phyloP scores from a whole-genome alignment of 1,284 basidiomycete genomes.

The Leccinum insolens region DNA sequence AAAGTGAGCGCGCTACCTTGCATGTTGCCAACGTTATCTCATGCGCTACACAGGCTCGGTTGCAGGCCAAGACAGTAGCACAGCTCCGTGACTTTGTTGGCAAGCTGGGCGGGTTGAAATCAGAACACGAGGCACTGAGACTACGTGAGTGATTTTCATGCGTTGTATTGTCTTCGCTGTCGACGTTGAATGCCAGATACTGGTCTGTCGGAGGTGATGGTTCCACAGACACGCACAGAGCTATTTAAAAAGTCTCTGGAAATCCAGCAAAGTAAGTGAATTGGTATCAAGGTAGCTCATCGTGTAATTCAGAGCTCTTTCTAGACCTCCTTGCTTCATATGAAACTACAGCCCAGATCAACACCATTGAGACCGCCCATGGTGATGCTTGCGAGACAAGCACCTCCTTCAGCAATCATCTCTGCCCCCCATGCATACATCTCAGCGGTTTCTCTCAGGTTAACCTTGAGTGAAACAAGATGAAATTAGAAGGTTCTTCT shows the following conservation, averaged over 20 bases:
- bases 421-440: no score
- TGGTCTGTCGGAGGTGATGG: constrained; percentile 88
- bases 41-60: constrained; percentile 52
- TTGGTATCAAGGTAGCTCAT: constrained; percentile 2
- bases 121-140: constrained; percentile 86
- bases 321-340: constrained; percentile 91
- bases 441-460: no score
- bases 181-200: constrained; percentile 66
- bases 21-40: constrained; percentile 23
- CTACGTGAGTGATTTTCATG: constrained; percentile 65
- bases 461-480: no score
- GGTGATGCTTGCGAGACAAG: no score
- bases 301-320: constrained; percentile 14
- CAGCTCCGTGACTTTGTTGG: constrained; percentile 96
- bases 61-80: constrained; percentile 88
- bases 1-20: constrained; percentile 52
- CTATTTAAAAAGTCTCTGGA: constrained; percentile 92
- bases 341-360: constrained; percentile 75
- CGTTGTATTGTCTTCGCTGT: constrained; percentile 9
- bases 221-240: constrained; percentile 84
- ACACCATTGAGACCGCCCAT: constrained; percentile 55
- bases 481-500: no score
- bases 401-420: no score
- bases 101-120: constrained; percentile 88
- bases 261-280: constrained; percentile 87